Conservation (phyloP, 2,329 filamentous ascomycete genomes). For the Colletotrichum tofieldiae region DNA sequence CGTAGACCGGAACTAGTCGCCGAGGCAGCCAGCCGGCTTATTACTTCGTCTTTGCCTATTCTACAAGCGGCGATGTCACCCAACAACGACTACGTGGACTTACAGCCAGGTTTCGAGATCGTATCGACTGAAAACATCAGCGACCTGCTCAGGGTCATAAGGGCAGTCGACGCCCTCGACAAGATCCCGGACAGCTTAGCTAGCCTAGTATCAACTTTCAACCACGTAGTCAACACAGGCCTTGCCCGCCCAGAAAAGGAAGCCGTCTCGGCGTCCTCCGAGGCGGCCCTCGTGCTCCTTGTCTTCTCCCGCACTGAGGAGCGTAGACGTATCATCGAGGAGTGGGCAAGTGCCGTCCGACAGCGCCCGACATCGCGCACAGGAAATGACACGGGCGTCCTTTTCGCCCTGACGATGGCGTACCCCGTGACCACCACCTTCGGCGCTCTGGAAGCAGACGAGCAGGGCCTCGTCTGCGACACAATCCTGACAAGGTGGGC, state of each 20-base stretch:
- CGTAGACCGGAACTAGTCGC: slow-evolving; percentile 77
- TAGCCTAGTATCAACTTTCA: slow-evolving; percentile 47
- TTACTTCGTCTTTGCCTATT: slow-evolving; percentile 67
- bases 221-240: slow-evolving; percentile 60
- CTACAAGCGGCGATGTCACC: slow-evolving; percentile 56
- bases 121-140: slow-evolving; percentile 44
- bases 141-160: slow-evolving; percentile 22
- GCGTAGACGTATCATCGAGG: slow-evolving; percentile 57
- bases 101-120: slow-evolving; percentile 36
- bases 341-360: slow-evolving; percentile 64
- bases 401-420: slow-evolving; percentile 67
- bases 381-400: slow-evolving; percentile 64
- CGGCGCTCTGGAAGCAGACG: slow-evolving; percentile 45
- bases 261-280: slow-evolving; percentile 64
- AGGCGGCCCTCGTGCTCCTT: slow-evolving; percentile 67
- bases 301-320: slow-evolving; percentile 58
- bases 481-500: slow-evolving; percentile 69
- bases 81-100: no score
- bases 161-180: slow-evolving; percentile 32
- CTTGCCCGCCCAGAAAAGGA: slow-evolving; percentile 67
- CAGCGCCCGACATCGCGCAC: slow-evolving; percentile 52
- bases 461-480: slow-evolving; percentile 53
- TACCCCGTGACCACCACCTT: slow-evolving; percentile 56
- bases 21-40: slow-evolving; percentile 72
- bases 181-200: slow-evolving; percentile 40